Conservation (phyloP, 2,329 filamentous ascomycete genomes). For the Hypoxylon sp. region DNA sequence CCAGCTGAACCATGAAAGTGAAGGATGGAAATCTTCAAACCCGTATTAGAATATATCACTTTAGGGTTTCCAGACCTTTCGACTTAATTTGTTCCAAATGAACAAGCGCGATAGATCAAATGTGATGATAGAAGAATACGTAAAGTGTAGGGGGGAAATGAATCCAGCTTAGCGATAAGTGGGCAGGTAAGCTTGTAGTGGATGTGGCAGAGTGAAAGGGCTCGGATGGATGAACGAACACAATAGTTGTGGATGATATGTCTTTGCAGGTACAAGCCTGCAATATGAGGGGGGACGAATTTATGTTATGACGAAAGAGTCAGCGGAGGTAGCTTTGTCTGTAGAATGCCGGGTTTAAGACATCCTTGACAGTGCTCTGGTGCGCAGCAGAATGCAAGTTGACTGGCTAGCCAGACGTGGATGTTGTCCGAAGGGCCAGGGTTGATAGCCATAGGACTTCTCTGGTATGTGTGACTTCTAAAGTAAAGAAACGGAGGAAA, state of each 20-base stretch:
- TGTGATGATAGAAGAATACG: conserved; percentile 17
- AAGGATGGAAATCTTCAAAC: conserved; percentile 4
- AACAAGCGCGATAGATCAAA: conserved; percentile 17
- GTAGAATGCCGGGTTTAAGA: conserved; percentile 12
- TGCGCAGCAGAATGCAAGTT: conserved; percentile 22
- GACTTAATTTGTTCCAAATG: conserved; percentile 16
- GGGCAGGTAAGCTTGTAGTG: neutral
- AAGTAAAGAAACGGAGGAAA: conserved; percentile 14
- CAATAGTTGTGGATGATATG: conserved; percentile 38
- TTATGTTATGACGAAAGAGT: conserved; percentile 41
- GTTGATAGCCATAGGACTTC: conserved; percentile 12
- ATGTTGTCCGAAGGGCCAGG: conserved; percentile 9
- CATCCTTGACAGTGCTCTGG: conserved; percentile 42
- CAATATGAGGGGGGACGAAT: conserved; percentile 40
- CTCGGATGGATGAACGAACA: conserved; percentile 21
- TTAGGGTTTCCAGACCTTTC: neutral
- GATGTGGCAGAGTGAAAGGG: conserved; percentile 19
- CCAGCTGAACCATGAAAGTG: conserved; percentile 17
- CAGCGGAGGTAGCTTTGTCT: conserved; percentile 33
- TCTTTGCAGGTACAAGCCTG: conserved; percentile 40
- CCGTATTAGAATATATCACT: conserved; percentile 17
- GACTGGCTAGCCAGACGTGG: conserved; percentile 14
- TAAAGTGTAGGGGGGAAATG: conserved; percentile 18
- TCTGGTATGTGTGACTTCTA: neutral
- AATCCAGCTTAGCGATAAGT: conserved; percentile 27